Evolutionary conservation across 2,329 filamentous ascomycete species (phyloP), one percentile per base, ranked within the genome.

Genomic region (Hypoxylon sp.): DNA sequence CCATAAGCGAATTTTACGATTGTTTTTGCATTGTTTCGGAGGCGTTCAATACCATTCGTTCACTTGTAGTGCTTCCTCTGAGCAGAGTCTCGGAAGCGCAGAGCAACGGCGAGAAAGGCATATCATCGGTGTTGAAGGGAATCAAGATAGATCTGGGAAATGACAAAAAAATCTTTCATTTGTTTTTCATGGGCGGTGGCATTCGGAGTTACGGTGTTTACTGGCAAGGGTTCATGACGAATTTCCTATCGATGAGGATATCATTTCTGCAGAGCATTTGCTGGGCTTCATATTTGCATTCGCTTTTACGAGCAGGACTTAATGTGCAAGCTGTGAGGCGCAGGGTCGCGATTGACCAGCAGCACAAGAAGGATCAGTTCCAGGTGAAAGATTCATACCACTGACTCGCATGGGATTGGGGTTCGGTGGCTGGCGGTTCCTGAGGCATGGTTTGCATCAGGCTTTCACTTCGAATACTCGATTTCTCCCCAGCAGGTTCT

Each of bases 71-170:
- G 38, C 32, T 51, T 55, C 60, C 60, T 59, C 45, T 28, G 62
- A 63, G 67, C 60, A 65, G 48, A 61, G 63, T n/a, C 43, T 65
- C 57, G 53, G 63, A 62, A 60, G 43, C 59, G 59, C 49, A 58
- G 63, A 53, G 65, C 49, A 55, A 50, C 53, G 55, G 65, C 61
- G 70, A 60, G 65, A 68, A 63, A 56, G 65, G 73, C 73, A 75
- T 75, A 74, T 69, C 68, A 70, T 55, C 60, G 74, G 74, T 75
- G 74, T 75, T 76, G 63, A 67, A 65, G 61, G 68, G 63, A 59
- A 59, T 67, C 60, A 68, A 67, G 64, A 73, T 76, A 75, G 73
- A 75, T 61, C 48, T 66, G 73, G 72, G 71, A 73, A 71, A 73
- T 71, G 69, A 70, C 69, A 70, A 70, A 75, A 74, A 75, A 73